Conservation (phyloP, 2,329 filamentous ascomycete genomes). For the Curvularia lunata region DNA sequence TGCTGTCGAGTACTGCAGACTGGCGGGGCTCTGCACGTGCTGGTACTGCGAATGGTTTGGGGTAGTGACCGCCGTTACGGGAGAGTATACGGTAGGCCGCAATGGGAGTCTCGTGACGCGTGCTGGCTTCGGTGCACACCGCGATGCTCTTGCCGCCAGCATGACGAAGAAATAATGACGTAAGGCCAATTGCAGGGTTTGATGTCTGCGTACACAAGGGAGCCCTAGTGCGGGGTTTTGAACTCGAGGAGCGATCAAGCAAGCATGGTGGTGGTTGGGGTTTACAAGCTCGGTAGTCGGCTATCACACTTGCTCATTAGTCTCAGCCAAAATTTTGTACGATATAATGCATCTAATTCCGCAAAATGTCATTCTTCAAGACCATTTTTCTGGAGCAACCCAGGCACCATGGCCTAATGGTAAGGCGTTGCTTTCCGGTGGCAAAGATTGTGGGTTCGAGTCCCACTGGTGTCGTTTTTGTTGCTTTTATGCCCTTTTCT, state of each 20-base stretch:
- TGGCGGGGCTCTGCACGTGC: neutral
- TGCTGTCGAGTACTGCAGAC: neutral
- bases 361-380: neutral
- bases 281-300: neutral
- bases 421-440: slow-evolving; percentile 55
- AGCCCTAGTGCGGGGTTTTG: neutral
- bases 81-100: neutral
- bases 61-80: neutral
- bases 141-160: neutral
- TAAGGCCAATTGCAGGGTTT: neutral
- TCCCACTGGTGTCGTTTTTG: slow-evolving; percentile 48
- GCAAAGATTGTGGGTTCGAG: slow-evolving; percentile 55
- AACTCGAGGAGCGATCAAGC: neutral
- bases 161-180: neutral
- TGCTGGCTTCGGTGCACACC: neutral
- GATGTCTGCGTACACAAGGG: too few relatives aligned
- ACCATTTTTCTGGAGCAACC: neutral
- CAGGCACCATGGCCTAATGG: slow-evolving; percentile 52
- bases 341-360: neutral
- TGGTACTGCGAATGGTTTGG: neutral
- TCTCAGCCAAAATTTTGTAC: too few relatives aligned
- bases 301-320: neutral
- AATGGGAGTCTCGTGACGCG: neutral
- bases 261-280: neutral
- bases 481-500: neutral